A percentile compares a stretch with the other conserved stretches of the same genome.
phyloP scores from a whole-genome alignment of 257 asterid species.

The Buddleja alternifolia region DNA sequence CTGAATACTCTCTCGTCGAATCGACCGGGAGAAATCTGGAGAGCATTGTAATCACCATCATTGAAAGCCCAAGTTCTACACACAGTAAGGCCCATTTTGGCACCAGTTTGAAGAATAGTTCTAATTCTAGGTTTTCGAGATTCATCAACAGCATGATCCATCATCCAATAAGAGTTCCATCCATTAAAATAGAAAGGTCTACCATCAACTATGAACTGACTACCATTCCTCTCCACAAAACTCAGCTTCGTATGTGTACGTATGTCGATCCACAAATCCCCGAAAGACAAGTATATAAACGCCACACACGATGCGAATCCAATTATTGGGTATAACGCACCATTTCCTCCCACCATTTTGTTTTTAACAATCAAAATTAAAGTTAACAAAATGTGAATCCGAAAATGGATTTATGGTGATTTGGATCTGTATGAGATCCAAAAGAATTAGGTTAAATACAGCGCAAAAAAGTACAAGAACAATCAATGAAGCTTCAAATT shows the following conservation, averaged over 20 bases:
- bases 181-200: slow-evolving; percentile 87
- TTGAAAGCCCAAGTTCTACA: slow-evolving; percentile 99
- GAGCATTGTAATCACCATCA: slow-evolving; percentile 94
- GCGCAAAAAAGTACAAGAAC: too few relatives aligned
- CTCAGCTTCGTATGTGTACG: slow-evolving; percentile 52
- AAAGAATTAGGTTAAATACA: too few relatives aligned
- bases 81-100: slow-evolving; percentile 95
- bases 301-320: slow-evolving; percentile 59
- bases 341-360: slow-evolving; percentile 53
- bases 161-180: slow-evolving; percentile 99
- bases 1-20: slow-evolving; percentile 83
- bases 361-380: too few relatives aligned
- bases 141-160: slow-evolving; percentile 91
- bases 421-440: too few relatives aligned
- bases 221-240: slow-evolving; percentile 94
- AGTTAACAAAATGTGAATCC: slow-evolving; percentile 23
- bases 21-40: slow-evolving; percentile 87
- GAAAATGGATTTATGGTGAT: too few relatives aligned
- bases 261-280: slow-evolving; percentile 69
- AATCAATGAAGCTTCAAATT: too few relatives aligned
- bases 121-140: slow-evolving; percentile 61
- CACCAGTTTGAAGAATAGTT: slow-evolving; percentile 78
- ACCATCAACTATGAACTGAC: slow-evolving; percentile 89
- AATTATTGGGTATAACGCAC: slow-evolving; percentile 55
- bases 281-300: slow-evolving; percentile 63